Conservation (phyloP, 805 yeast species). For the Yamadazyma akitaensis region DNA sequence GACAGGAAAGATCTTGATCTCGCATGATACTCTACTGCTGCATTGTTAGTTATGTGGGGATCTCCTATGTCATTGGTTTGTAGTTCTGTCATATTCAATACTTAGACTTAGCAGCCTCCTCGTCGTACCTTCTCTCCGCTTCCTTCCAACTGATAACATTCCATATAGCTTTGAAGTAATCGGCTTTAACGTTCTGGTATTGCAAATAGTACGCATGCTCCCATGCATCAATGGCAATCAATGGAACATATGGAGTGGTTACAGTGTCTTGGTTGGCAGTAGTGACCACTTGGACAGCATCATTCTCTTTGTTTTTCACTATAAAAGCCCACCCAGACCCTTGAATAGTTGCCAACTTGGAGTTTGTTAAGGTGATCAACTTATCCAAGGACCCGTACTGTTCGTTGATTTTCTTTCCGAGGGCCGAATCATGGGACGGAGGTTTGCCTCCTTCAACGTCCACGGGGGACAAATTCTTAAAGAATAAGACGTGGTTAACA, state of each 20-base stretch:
- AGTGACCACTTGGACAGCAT: slow-evolving; percentile 44
- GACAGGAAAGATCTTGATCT: too few relatives aligned
- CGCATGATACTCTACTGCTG: too few relatives aligned
- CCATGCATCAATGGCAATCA: slow-evolving; percentile 53
- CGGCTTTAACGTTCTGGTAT: slow-evolving; percentile 49
- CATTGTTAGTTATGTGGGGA: too few relatives aligned
- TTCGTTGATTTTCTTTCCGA: slow-evolving; percentile 34
- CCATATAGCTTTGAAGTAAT: slow-evolving; percentile 50
- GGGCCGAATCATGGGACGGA: slow-evolving; percentile 43
- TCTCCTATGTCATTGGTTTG: too few relatives aligned
- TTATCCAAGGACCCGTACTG: slow-evolving; percentile 47
- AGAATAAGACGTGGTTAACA: slow-evolving; percentile 47
- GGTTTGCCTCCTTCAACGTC: slow-evolving; percentile 57
- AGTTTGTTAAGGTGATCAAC: slow-evolving; percentile 39
- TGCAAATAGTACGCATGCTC: slow-evolving; percentile 54
- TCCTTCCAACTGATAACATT: slow-evolving; percentile 49
- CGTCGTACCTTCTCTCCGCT: slow-evolving; percentile 44
- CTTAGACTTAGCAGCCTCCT: neutral
- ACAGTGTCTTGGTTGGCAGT: slow-evolving; percentile 51
- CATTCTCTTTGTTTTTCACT: slow-evolving; percentile 44
- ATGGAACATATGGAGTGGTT: slow-evolving; percentile 39
- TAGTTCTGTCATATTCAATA: too few relatives aligned
- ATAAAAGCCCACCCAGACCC: slow-evolving; percentile 55
- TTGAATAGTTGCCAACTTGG: slow-evolving; percentile 46
- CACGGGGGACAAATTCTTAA: slow-evolving; percentile 47